phyloP scores from a whole-genome alignment of 2,329 filamentous ascomycete genomes.

The Macrophomina tecta region DNA sequence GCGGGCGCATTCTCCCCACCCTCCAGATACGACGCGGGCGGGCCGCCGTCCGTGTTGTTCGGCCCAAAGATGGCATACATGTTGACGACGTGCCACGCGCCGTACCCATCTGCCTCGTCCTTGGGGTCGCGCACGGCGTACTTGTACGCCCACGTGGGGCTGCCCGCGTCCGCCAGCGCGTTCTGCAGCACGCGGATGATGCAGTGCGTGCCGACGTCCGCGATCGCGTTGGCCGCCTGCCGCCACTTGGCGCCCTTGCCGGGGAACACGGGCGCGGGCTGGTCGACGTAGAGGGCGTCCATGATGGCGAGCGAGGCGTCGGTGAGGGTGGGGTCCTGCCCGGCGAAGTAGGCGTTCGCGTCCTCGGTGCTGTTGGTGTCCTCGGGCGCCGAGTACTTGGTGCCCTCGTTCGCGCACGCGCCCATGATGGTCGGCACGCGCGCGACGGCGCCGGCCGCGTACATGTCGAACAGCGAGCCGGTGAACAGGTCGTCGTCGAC shows the following conservation, averaged over 20 bases:
- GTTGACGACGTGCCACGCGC: conserved; percentile 72
- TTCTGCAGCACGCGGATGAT: conserved; percentile 63
- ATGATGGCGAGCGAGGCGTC: conserved; percentile 57
- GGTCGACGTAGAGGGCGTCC: conserved; percentile 60
- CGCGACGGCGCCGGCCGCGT: conserved; percentile 56
- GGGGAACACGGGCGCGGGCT: conserved; percentile 56
- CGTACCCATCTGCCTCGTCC: conserved; percentile 60
- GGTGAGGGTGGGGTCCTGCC: conserved; percentile 64
- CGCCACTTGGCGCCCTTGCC: conserved; percentile 63
- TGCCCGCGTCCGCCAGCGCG: conserved; percentile 42
- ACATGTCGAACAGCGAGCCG: conserved; percentile 57
- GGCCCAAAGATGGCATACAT: conserved; percentile 71
- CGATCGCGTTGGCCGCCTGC: conserved; percentile 61
- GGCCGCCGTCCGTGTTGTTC: conserved; percentile 54
- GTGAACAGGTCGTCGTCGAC: conserved; percentile 59
- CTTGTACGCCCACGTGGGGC: conserved; percentile 66
- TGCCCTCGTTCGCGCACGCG: conserved; percentile 69
- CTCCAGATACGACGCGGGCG: conserved; percentile 62
- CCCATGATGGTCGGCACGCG: conserved; percentile 62
- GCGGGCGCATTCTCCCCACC: conserved; percentile 61
- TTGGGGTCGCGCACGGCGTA: conserved; percentile 69
- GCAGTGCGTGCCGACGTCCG: conserved; percentile 59
- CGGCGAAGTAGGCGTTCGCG: conserved; percentile 62
- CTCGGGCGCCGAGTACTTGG: conserved; percentile 60
- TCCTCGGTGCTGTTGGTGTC: conserved; percentile 54